Conservation (phyloP, 1,284 basidiomycete species). For the Anthracocystis walkeri region DNA sequence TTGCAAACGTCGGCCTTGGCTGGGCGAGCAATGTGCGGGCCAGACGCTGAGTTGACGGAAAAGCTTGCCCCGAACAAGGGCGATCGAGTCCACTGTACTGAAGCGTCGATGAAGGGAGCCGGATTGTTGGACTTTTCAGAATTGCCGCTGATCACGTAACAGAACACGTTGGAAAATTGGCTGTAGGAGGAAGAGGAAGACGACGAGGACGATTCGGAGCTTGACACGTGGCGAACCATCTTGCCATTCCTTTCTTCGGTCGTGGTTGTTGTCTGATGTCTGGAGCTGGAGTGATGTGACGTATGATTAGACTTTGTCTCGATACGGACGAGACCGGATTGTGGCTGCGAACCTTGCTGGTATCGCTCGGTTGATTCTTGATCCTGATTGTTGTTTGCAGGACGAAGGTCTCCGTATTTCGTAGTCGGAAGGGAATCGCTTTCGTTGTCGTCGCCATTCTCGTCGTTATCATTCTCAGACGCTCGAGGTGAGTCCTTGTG, state of each 20-base stretch:
- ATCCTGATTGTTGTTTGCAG: not conserved
- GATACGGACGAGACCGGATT: not conserved
- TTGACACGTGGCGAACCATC: not conserved
- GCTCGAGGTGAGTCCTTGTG: not conserved
- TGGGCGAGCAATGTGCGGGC: slow-evolving; percentile 30
- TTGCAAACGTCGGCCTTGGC: slow-evolving; percentile 40
- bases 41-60: slow-evolving; percentile 6
- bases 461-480: not conserved
- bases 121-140: slow-evolving; percentile 13
- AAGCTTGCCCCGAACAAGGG: not conserved
- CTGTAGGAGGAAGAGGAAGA: slow-evolving; percentile 28
- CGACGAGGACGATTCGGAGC: slow-evolving; percentile 4
- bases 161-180: slow-evolving; percentile 20
- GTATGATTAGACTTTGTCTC: slow-evolving; percentile 10
- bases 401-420: too few species aligned
- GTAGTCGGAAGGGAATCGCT: too few species aligned
- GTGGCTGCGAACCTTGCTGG: not conserved
- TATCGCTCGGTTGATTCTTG: not conserved
- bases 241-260: slow-evolving; percentile 11
- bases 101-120: slow-evolving; percentile 30
- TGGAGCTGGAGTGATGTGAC: not conserved
- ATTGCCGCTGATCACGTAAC: slow-evolving; percentile 33
- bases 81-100: slow-evolving; percentile 33
- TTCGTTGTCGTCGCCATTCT: not conserved
- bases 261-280: slow-evolving; percentile 1